Percentiles rank a stretch among this genome's conserved stretches.
Conservation (phyloP, 164 flowering plant species). For the Liriodendron chinense region DNA sequence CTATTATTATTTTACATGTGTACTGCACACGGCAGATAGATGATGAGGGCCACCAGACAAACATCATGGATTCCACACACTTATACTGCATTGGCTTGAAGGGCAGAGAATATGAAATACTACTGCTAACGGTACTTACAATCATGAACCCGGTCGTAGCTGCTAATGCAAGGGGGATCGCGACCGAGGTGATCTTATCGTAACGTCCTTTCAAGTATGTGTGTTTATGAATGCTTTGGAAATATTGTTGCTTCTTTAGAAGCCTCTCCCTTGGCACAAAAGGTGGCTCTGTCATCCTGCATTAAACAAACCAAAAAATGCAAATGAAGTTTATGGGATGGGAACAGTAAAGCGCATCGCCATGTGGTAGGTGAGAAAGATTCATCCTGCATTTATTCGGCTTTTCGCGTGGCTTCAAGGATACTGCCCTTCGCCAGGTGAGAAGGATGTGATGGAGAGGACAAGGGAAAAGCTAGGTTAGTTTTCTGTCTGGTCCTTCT, state of each 20-base stretch:
- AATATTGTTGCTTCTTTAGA: slow-evolving; percentile 54
- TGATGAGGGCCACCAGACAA: background rate
- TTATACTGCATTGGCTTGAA: background rate
- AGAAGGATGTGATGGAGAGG: no score
- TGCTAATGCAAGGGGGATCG: slow-evolving; percentile 66
- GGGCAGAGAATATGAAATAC: background rate
- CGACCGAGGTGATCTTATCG: slow-evolving; percentile 77
- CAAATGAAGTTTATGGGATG: background rate
- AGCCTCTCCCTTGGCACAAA: slow-evolving; percentile 64
- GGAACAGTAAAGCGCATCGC: background rate
- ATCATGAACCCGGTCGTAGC: slow-evolving; percentile 36
- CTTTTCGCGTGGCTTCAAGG: no score
- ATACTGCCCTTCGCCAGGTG: no score
- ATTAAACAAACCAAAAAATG: background rate
- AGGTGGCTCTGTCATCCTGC: slow-evolving; percentile 37
- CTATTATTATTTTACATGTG: no score
- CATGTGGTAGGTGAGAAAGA: no score
- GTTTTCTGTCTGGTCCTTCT: no score
- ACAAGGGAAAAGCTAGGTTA: no score
- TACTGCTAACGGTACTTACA: slow-evolving; percentile 35
- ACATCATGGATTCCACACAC: background rate
- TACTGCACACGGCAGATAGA: background rate
- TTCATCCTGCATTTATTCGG: no score
- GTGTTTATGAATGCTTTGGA: slow-evolving; percentile 58
- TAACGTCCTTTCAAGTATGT: slow-evolving; percentile 59